phyloP scores from a whole-genome alignment of 2,329 filamentous ascomycete species.

The Colletotrichum sp. region DNA sequence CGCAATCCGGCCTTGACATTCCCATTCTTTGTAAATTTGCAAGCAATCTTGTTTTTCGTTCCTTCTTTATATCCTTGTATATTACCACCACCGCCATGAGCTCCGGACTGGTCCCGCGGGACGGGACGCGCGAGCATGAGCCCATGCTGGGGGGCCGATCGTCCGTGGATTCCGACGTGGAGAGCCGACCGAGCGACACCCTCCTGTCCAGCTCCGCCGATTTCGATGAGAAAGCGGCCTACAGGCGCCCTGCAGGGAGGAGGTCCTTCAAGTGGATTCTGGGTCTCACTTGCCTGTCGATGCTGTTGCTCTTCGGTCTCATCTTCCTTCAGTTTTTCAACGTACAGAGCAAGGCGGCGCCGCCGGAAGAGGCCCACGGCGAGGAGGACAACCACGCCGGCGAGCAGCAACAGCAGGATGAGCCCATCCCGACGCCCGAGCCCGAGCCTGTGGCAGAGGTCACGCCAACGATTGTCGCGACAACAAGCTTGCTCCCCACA shows the following conservation, averaged over 20 bases:
- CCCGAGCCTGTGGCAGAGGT: background rate
- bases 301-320: constrained; percentile 11
- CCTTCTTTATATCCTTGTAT: background rate
- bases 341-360: background rate
- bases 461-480: background rate
- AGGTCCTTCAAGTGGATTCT: constrained; percentile 17
- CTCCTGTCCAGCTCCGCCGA: background rate
- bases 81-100: background rate
- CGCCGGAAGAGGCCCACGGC: constrained; percentile 2
- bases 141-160: constrained; percentile 14
- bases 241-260: background rate
- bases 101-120: constrained; percentile 16
- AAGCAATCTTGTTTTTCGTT: background rate
- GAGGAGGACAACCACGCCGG: background rate
- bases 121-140: constrained; percentile 15
- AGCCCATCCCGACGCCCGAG: background rate
- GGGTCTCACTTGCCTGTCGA: constrained; percentile 11
- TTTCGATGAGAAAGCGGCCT: background rate
- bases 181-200: constrained; percentile 6
- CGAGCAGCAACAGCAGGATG: constrained; percentile 1
- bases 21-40: background rate
- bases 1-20: background rate
- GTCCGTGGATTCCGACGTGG: constrained; percentile 9
- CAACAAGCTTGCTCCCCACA: background rate
- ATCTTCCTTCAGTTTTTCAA: constrained; percentile 19